Percentiles rank a stretch among this genome's conserved stretches.
Conservation (phyloP, 2,329 filamentous ascomycete species). For the Ophiocordyceps australis region DNA sequence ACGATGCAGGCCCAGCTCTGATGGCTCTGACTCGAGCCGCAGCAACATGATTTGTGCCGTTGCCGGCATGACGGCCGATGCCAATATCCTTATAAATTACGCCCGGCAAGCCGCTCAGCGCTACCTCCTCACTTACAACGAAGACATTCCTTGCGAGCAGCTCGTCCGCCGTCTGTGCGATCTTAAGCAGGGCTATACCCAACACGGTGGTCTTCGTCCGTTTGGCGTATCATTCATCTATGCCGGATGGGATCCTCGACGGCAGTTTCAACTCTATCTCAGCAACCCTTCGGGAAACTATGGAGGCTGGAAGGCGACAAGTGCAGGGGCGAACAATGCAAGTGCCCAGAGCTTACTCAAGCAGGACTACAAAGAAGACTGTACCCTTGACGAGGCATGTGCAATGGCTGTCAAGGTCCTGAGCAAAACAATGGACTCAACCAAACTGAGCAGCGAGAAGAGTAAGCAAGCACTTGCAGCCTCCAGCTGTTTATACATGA, state of each 20-base stretch:
- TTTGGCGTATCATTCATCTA: conserved; percentile 99
- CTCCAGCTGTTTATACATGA: conserved; percentile 15
- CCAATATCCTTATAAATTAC: conserved; percentile 99
- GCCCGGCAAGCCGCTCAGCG: conserved; percentile 91
- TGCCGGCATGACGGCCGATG: conserved; percentile 96
- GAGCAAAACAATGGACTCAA: conserved; percentile 99
- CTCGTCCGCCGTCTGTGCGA: conserved; percentile 93
- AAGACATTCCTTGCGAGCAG: conserved; percentile 98
- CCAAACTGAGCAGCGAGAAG: conserved; percentile 97
- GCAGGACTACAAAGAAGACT: conserved; percentile 99
- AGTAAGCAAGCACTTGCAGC: too few species aligned
- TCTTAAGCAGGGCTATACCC: conserved; percentile 97
- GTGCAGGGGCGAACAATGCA: conserved; percentile 93
- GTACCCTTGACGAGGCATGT: conserved; percentile 87
- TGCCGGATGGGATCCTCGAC: conserved; percentile 87
- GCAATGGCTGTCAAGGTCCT: conserved; percentile 95
- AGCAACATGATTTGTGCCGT: conserved; percentile 99
- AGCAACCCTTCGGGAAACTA: conserved; percentile 99
- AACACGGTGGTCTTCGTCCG: conserved; percentile 92
- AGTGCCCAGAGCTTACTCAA: conserved; percentile 93
- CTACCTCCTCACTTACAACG: conserved; percentile 98
- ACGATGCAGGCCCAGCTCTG: conserved; percentile 3
- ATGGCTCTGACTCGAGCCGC: neutral
- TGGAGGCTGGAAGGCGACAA: conserved; percentile 97
- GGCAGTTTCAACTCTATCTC: conserved; percentile 97